A percentile compares a stretch with the other conserved stretches of the same genome.
These are phyloP conservation scores for Neopestalotiopsis sp. DNA, from an alignment of 2,329 filamentous ascomycete species.

Conservation along the genomic window DNA sequence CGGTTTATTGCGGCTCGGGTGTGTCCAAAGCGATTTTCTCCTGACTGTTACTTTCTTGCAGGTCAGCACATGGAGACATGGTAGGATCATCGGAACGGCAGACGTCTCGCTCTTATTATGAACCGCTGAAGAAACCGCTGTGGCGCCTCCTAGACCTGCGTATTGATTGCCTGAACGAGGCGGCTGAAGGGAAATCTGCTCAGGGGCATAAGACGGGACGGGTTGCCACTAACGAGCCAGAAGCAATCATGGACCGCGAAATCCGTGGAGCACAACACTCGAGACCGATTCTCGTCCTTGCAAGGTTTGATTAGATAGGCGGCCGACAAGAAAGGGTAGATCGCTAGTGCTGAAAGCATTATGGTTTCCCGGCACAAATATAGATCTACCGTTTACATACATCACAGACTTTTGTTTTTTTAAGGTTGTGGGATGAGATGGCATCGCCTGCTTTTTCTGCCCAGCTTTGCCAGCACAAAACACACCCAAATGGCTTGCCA, in stretches of 20 bases:
- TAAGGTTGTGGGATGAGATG: conserved; percentile 4
- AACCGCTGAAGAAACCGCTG: conserved; percentile 3
- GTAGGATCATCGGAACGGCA: neutral
- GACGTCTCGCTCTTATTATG: neutral
- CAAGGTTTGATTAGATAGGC: conserved; percentile 11
- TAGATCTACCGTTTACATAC: neutral
- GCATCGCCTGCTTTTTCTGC: neutral
- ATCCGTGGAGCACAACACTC: neutral
- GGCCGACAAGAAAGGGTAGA: conserved; percentile 3
- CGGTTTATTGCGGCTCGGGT: neutral
- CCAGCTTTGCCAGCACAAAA: neutral
- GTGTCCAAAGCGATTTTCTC: neutral
- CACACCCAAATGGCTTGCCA: neutral
- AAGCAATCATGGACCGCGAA: neutral
- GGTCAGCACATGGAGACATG: neutral
- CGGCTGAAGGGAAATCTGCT: neutral
- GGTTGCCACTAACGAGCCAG: neutral
- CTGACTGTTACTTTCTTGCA: neutral
- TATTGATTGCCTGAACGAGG: neutral
- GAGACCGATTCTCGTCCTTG: neutral
- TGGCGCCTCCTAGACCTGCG: conserved; percentile 3
- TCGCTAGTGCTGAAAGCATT: neutral
- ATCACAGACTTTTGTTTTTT: neutral
- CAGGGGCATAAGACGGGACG: neutral
- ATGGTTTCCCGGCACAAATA: neutral